A percentile compares a stretch with the other conserved stretches of the same genome.
Conservation (phyloP, 257 asterid species). For the Nicotiana sylvestris region DNA sequence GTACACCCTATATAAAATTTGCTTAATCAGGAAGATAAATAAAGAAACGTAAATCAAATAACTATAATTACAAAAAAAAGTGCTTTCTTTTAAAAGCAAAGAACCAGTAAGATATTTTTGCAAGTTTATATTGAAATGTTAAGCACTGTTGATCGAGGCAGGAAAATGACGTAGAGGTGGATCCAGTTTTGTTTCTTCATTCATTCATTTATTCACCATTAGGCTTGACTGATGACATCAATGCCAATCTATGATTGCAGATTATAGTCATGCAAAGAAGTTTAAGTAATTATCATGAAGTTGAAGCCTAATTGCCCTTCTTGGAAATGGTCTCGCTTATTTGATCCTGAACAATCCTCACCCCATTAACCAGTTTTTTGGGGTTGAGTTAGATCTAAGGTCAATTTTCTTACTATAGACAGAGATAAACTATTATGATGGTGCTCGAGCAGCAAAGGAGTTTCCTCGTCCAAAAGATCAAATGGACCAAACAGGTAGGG, state of each 20-base stretch:
- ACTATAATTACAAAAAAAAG: too few species aligned
- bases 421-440: conserved; percentile 35
- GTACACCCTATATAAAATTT: too few species aligned
- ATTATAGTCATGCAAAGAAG: neutral
- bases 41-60: too few species aligned
- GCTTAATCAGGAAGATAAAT: too few species aligned
- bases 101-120: too few species aligned
- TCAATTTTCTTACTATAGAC: neutral
- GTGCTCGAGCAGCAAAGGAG: conserved; percentile 60
- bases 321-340: too few species aligned
- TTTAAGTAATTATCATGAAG: neutral
- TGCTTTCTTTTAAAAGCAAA: too few species aligned
- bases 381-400: too few species aligned
- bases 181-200: neutral
- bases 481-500: conserved; percentile 75
- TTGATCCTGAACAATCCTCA: too few species aligned
- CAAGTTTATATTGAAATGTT: too few species aligned
- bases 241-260: neutral
- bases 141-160: too few species aligned
- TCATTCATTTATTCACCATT: neutral
- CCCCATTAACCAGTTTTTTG: too few species aligned
- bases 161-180: neutral
- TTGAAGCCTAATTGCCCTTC: neutral
- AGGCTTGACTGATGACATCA: neutral
- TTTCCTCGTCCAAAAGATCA: conserved; percentile 55